phyloP scores from a whole-genome alignment of 2,329 filamentous ascomycete genomes.

The Colletotrichum simmondsii region DNA sequence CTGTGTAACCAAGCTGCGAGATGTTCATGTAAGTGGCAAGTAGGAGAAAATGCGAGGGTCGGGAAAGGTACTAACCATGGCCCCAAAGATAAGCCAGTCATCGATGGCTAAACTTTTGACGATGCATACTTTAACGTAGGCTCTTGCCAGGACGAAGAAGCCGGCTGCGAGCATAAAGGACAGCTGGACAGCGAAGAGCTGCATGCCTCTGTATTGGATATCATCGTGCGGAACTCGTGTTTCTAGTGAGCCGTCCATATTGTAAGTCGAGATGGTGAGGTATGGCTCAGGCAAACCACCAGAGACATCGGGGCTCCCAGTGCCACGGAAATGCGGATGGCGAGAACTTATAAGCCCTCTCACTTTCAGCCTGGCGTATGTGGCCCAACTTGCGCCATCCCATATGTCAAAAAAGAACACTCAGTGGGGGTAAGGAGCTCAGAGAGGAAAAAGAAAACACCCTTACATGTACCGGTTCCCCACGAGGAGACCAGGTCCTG shows the following conservation, averaged over 20 bases:
- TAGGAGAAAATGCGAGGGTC: neutral
- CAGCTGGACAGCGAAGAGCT: conserved; percentile 38
- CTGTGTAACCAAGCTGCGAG: conserved; percentile 47
- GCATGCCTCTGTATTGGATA: conserved; percentile 25
- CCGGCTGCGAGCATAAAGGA: conserved; percentile 48
- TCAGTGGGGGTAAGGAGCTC: neutral
- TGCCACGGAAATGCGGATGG: neutral
- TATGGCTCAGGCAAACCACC: neutral
- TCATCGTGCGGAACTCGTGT: neutral
- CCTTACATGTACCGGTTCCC: neutral
- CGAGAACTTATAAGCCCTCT: conserved; percentile 1
- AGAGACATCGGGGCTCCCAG: neutral
- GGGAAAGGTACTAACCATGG: conserved; percentile 49
- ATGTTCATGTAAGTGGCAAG: neutral
- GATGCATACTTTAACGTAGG: conserved; percentile 55
- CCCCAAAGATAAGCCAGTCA: conserved; percentile 58
- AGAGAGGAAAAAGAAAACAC: conserved; percentile 2
- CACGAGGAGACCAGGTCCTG: neutral
- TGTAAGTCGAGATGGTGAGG: neutral
- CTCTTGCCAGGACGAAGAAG: conserved; percentile 51
- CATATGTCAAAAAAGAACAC: conserved; percentile 5
- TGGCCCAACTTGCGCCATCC: neutral
- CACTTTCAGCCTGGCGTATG: neutral
- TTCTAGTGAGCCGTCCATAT: conserved; percentile 16
- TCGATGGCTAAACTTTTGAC: conserved; percentile 55